A percentile compares a stretch with the other conserved stretches of the same genome.
These are phyloP conservation scores for Trichoderma semiorbis DNA, from an alignment of 2,329 filamentous ascomycete species.

Conservation along the genomic window DNA sequence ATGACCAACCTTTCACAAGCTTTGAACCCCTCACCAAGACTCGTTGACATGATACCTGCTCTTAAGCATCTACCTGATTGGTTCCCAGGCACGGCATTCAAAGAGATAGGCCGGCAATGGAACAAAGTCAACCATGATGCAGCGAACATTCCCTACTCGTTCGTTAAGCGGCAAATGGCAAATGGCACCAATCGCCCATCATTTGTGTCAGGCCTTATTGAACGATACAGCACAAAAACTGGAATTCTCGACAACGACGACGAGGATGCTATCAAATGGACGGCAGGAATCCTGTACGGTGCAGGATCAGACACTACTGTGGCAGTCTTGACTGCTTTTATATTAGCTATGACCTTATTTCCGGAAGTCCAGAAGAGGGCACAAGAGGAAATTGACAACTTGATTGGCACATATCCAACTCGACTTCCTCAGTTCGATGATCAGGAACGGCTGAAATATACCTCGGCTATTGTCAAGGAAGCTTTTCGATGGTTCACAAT, in stretches of 20 bases:
- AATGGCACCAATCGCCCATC: neutral
- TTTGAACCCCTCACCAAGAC: constrained; percentile 22
- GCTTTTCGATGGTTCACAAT: constrained; percentile 21
- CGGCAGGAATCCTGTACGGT: neutral
- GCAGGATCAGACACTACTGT: constrained; percentile 18
- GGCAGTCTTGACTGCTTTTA: neutral
- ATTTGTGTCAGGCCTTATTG: constrained; percentile 3
- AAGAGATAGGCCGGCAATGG: constrained; percentile 20
- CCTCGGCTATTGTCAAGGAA: constrained; percentile 27
- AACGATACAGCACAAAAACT: neutral
- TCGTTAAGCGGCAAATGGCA: constrained; percentile 8
- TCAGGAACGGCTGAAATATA: constrained; percentile 23
- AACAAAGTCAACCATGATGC: neutral
- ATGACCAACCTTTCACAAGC: constrained; percentile 24
- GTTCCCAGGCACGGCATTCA: constrained; percentile 24
- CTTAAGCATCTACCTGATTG: constrained; percentile 25
- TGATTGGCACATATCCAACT: constrained; percentile 23
- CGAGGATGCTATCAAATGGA: neutral
- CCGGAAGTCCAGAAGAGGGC: constrained; percentile 18
- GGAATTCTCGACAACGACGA: neutral
- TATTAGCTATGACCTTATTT: constrained; percentile 15
- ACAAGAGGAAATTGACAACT: constrained; percentile 19
- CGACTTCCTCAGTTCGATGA: constrained; percentile 19
- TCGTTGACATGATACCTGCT: constrained; percentile 27
- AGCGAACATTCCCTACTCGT: neutral